These are phyloP conservation scores for Suillus spraguei DNA, from an alignment of 768 basidiomycete species.

Conservation along the genomic window DNA sequence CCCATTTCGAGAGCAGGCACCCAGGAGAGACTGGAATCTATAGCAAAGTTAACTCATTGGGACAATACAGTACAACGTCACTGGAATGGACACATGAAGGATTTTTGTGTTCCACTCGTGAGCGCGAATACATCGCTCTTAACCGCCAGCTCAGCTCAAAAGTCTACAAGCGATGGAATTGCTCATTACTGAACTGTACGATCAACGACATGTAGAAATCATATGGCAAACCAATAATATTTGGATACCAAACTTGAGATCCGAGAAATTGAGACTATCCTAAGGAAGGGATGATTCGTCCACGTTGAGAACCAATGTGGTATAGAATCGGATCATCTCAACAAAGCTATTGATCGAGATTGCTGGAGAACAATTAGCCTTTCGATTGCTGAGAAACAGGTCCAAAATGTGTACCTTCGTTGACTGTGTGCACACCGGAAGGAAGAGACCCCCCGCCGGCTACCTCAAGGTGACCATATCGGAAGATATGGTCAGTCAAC, in stretches of 20 bases:
- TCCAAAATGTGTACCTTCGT: conserved; percentile 55
- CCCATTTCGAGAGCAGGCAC: conserved; percentile 29
- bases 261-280: neutral
- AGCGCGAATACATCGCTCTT: neutral
- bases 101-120: neutral
- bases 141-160: neutral
- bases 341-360: conserved; percentile 53
- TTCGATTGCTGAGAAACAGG: neutral
- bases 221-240: neutral
- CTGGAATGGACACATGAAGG: neutral
- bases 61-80: neutral
- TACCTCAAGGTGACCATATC: conserved; percentile 49
- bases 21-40: neutral
- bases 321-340: conserved; percentile 69
- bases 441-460: conserved; percentile 32
- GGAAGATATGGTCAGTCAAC: conserved; percentile 62
- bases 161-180: neutral
- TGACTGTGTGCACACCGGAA: conserved; percentile 64
- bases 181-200: neutral
- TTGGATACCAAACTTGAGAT: neutral
- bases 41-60: neutral
- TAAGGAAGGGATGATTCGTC: conserved; percentile 49
- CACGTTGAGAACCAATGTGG: conserved; percentile 63
- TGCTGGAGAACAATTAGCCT: conserved; percentile 34
- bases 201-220: neutral